Percentiles rank a stretch among this genome's conserved stretches.
Conservation (phyloP, 768 basidiomycete genomes). For the Ramaria rubella region DNA sequence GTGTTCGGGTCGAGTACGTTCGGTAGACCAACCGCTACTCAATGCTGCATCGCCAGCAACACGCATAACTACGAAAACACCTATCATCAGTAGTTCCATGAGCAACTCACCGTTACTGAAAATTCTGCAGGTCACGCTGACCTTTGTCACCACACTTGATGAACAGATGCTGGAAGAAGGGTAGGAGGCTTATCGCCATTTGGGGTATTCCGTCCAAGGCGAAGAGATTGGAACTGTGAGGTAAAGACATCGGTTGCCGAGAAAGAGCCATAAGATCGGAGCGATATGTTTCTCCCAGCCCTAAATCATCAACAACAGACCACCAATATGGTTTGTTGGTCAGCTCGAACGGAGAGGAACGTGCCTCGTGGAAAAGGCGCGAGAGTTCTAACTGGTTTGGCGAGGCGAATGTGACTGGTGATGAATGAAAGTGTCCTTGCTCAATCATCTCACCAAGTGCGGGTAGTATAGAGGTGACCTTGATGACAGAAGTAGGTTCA, state of each 20-base stretch:
- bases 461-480: slow-evolving; percentile 64
- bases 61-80: slow-evolving; percentile 59
- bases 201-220: slow-evolving; percentile 66
- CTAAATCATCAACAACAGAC: slow-evolving; percentile 54
- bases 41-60: slow-evolving; percentile 34
- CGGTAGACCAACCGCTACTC: slow-evolving; percentile 45
- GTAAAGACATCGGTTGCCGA: slow-evolving; percentile 27
- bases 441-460: slow-evolving; percentile 36
- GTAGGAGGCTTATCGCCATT: slow-evolving; percentile 76
- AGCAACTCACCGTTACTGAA: neutral
- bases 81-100: slow-evolving; percentile 21
- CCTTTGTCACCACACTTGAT: slow-evolving; percentile 73
- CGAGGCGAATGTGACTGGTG: slow-evolving; percentile 65
- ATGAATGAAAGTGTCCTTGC: slow-evolving; percentile 29
- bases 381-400: slow-evolving; percentile 82
- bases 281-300: slow-evolving; percentile 62
- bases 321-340: slow-evolving; percentile 58
- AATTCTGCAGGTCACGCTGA: slow-evolving; percentile 5
- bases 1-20: slow-evolving; percentile 38
- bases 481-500: slow-evolving; percentile 90
- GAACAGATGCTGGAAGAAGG: slow-evolving; percentile 77
- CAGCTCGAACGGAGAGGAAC: slow-evolving; percentile 30
- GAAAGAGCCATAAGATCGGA: slow-evolving; percentile 58
- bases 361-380: slow-evolving; percentile 23
- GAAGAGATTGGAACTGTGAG: slow-evolving; percentile 50